Evolutionary conservation across 441 rosid genomes (phyloP).

Genomic region (Dalechampia spathulata): DNA sequence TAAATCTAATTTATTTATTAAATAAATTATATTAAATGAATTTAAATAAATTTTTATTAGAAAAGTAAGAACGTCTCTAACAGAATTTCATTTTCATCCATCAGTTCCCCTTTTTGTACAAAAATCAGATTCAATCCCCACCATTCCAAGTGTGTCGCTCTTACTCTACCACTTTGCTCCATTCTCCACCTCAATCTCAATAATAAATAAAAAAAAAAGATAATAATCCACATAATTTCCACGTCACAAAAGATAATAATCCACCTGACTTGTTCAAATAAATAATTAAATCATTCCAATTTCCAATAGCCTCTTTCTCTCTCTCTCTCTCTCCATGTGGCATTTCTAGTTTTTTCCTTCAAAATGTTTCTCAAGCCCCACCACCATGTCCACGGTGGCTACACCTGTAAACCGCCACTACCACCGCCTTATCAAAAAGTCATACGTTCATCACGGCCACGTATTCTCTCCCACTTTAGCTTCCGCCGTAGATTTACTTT

Average conservation of each 20-base stretch:
- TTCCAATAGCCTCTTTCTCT: no score
- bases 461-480: background rate
- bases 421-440: background rate
- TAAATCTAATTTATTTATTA: no score
- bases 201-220: background rate
- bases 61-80: no score
- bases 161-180: background rate
- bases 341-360: no score
- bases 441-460: background rate
- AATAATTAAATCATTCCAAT: background rate
- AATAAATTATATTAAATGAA: no score
- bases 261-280: background rate
- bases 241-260: background rate
- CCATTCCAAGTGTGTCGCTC: background rate
- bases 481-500: background rate
- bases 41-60: no score
- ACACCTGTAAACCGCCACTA: slow-evolving; percentile 1
- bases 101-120: no score
- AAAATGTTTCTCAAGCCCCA: background rate
- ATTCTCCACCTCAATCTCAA: background rate
- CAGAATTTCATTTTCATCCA: background rate
- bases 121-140: no score
- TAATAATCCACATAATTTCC: background rate
- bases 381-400: background rate
- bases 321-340: no score